Conservation (phyloP, 169 alveolate genomes). For the Sarcocystis neurona region DNA sequence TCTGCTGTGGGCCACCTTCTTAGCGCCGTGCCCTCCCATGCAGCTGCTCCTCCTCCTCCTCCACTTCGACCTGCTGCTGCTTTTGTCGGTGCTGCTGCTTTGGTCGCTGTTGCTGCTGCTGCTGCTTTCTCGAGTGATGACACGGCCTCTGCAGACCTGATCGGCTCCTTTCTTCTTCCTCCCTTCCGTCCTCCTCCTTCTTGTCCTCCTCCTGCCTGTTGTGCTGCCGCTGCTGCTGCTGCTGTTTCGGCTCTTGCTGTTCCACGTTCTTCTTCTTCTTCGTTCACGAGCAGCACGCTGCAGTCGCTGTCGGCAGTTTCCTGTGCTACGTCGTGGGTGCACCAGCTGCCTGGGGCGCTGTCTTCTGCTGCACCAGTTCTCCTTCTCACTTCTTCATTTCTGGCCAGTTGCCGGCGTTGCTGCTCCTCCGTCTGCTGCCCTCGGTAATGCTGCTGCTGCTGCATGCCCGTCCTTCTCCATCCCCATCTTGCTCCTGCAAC, state of each 20-base stretch:
- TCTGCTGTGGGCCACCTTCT: not conserved
- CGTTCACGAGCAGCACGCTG: no score
- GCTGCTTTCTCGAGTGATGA: not conserved
- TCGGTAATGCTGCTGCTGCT: no score
- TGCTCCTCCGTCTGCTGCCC: no score
- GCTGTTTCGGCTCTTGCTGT: not conserved
- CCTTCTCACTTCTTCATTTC: no score
- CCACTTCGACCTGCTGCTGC: not conserved
- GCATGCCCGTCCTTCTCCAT: no score
- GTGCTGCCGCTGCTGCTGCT: slow-evolving; percentile 12
- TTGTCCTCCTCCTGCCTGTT: not conserved
- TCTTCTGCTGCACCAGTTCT: no score
- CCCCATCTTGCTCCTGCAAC: no score
- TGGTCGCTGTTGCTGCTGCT: slow-evolving; percentile 27
- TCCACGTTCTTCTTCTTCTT: not conserved
- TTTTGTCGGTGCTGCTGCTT: slow-evolving; percentile 36
- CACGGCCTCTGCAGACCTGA: not conserved
- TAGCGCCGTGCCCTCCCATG: not conserved
- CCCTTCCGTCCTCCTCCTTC: no score
- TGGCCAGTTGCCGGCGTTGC: no score
- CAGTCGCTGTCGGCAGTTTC: no score
- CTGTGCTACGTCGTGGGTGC: no score
- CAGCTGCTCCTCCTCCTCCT: not conserved
- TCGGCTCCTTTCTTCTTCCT: not conserved
- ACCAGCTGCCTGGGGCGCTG: no score